A percentile compares a stretch with the other conserved stretches of the same genome.
Evolutionary conservation across 495 filamentous ascomycete species (phyloP).

Genomic region (Margaritispora aquatica): DNA sequence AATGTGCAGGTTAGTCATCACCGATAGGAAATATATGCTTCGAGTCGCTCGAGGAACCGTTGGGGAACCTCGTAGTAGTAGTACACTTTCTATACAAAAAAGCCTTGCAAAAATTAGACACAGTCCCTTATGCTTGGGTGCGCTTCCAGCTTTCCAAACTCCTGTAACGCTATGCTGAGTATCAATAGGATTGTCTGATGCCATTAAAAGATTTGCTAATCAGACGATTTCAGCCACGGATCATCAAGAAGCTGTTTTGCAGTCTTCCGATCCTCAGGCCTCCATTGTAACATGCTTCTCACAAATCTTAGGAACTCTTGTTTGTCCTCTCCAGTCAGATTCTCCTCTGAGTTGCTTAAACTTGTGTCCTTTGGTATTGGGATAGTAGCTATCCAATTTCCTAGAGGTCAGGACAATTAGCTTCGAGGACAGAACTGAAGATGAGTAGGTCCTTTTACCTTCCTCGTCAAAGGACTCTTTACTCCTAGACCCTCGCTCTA

Average conservation of each 20-base stretch:
- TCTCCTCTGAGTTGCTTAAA: slow-evolving; percentile 31
- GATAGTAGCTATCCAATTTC: slow-evolving; percentile 29
- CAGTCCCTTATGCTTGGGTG: too few relatives aligned
- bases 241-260: slow-evolving; percentile 38
- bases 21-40: too few relatives aligned
- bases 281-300: slow-evolving; percentile 42
- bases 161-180: not conserved
- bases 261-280: slow-evolving; percentile 36
- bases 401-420: slow-evolving; percentile 20
- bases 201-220: too few relatives aligned
- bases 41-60: too few relatives aligned
- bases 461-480: slow-evolving; percentile 24
- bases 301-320: slow-evolving; percentile 38
- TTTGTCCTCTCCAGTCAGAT: slow-evolving; percentile 31
- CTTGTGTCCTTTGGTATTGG: slow-evolving; percentile 19
- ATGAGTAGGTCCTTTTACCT: not conserved
- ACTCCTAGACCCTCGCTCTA: slow-evolving; percentile 31
- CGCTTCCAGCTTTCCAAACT: too few relatives aligned
- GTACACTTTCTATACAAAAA: too few relatives aligned
- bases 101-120: too few relatives aligned
- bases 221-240: slow-evolving; percentile 37
- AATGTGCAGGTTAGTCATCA: too few relatives aligned
- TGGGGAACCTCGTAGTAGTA: too few relatives aligned
- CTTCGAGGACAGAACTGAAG: not conserved
- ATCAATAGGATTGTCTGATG: not conserved